Evolutionary conservation across 768 basidiomycete species (phyloP).

Genomic region (Chiua virens): DNA sequence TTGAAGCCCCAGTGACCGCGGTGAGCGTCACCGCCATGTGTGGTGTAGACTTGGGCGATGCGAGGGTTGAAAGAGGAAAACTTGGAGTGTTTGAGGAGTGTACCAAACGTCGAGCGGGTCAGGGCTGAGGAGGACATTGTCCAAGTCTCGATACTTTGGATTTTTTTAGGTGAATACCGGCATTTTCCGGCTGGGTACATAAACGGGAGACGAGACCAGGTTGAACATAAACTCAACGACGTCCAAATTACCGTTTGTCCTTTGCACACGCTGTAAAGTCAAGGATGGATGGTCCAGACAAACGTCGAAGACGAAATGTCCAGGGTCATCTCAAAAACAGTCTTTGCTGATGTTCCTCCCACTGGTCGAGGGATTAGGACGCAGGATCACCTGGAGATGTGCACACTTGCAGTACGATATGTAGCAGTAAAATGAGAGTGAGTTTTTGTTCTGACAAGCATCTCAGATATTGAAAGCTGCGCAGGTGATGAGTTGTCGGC

Average conservation of each 20-base stretch:
- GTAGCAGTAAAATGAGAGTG: conserved; percentile 9
- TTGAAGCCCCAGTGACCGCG: conserved; percentile 88
- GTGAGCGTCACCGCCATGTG: conserved; percentile 65
- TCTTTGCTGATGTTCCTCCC: conserved; percentile 91
- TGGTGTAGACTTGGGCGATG: conserved; percentile 77
- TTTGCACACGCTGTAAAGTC: conserved; percentile 35
- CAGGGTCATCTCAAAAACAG: conserved; percentile 78
- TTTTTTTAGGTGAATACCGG: conserved; percentile 14
- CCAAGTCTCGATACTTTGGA: background rate
- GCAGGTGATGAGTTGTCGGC: too few relatives aligned
- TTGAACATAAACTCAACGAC: conserved; percentile 45
- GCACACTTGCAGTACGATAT: conserved; percentile 42
- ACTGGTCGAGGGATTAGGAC: conserved; percentile 85
- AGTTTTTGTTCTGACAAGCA: conserved; percentile 1
- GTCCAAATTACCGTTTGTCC: conserved; percentile 83
- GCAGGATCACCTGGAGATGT: conserved; percentile 91
- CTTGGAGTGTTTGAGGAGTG: conserved; percentile 77
- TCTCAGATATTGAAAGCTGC: background rate
- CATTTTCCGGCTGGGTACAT: conserved; percentile 31
- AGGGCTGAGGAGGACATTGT: conserved; percentile 23
- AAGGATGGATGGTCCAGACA: conserved; percentile 87
- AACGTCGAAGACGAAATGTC: conserved; percentile 65
- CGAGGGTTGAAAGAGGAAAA: conserved; percentile 77
- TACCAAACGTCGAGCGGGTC: conserved; percentile 68
- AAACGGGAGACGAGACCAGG: conserved; percentile 13